Evolutionary conservation across 2,329 filamentous ascomycete species (phyloP).

Genomic region (Aspergillus latus): DNA sequence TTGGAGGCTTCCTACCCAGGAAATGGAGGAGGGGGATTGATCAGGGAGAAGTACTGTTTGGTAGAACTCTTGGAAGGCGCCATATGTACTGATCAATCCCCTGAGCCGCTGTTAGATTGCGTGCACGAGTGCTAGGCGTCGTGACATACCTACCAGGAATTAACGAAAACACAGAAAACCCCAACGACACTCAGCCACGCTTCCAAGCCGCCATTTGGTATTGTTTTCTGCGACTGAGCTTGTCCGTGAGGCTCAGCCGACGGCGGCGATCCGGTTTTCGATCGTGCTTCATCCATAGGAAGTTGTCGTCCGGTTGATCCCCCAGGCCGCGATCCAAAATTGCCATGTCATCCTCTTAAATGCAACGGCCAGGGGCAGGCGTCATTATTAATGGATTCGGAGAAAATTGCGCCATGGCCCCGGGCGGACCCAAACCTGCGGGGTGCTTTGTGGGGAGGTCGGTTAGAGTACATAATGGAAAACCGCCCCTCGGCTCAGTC

Average conservation of each 20-base stretch:
- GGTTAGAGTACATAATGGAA: slow-evolving; percentile 21
- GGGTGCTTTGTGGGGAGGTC: slow-evolving; percentile 19
- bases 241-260: slow-evolving; percentile 1
- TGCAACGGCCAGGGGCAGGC: background rate
- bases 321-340: background rate
- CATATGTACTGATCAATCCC: slow-evolving; percentile 49
- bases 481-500: slow-evolving; percentile 5
- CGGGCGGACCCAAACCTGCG: slow-evolving; percentile 13
- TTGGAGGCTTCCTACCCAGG: slow-evolving; percentile 51
- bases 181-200: slow-evolving; percentile 33
- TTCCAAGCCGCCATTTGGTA: slow-evolving; percentile 28
- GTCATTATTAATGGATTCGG: slow-evolving; percentile 1
- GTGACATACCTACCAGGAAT: slow-evolving; percentile 34
- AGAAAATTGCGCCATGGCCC: slow-evolving; percentile 13
- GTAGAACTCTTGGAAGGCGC: slow-evolving; percentile 52
- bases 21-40: slow-evolving; percentile 44
- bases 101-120: slow-evolving; percentile 10
- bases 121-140: no score
- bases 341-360: background rate
- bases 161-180: slow-evolving; percentile 35
- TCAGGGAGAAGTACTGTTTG: slow-evolving; percentile 36
- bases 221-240: slow-evolving; percentile 11
- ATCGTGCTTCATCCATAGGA: background rate
- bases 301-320: background rate
- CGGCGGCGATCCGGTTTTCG: background rate